Evolutionary conservation across 805 yeast genomes (phyloP).

Genomic region (Clavispora vitiphila): DNA sequence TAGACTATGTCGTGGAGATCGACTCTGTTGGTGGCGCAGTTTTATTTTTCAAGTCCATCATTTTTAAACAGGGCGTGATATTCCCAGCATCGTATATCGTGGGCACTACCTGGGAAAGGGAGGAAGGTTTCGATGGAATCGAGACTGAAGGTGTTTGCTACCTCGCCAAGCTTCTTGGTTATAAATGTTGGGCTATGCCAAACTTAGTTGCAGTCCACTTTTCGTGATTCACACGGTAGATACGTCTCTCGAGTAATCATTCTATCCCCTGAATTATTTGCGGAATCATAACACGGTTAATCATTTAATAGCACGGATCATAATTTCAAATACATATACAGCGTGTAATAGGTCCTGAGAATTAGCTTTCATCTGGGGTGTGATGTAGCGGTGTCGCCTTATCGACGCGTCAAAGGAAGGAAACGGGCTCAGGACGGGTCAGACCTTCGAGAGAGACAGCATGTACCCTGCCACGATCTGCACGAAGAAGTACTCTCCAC

Average conservation of each 20-base stretch:
- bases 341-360: too few species aligned
- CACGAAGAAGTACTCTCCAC: constrained; percentile 34
- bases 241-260: too few species aligned
- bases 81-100: constrained; percentile 43
- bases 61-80: constrained; percentile 42
- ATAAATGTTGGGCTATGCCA: constrained; percentile 47
- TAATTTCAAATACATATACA: too few species aligned
- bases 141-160: constrained; percentile 53
- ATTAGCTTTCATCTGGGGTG: too few species aligned
- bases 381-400: too few species aligned
- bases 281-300: too few species aligned
- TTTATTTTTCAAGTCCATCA: constrained; percentile 37
- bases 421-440: neutral
- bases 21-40: constrained; percentile 54
- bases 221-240: too few species aligned
- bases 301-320: too few species aligned
- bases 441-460: constrained; percentile 27
- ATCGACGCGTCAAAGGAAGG: constrained; percentile 15
- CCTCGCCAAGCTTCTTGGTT: constrained; percentile 40
- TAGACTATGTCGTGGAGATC: constrained; percentile 20
- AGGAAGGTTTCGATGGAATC: constrained; percentile 50
- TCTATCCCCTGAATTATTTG: too few species aligned
- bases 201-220: constrained; percentile 39
- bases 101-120: constrained; percentile 44
- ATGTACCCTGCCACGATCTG: constrained; percentile 20